phyloP scores from a whole-genome alignment of 805 yeast genomes.

The Lachancea thermotolerans region DNA sequence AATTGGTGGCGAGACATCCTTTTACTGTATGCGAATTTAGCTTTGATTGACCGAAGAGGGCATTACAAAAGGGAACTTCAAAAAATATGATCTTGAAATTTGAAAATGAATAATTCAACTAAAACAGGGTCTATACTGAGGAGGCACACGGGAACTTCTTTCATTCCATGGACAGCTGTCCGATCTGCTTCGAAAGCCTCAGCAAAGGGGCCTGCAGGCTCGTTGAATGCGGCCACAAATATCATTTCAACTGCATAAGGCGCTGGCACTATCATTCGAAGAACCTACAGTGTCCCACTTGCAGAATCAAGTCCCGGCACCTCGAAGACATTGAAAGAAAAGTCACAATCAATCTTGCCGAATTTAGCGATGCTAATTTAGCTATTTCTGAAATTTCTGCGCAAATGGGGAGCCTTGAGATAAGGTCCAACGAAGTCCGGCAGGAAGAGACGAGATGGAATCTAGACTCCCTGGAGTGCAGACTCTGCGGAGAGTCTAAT shows the following conservation, averaged over 20 bases:
- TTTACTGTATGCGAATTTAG: not conserved
- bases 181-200: slow-evolving; percentile 51
- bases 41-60: not conserved
- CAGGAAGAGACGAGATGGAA: slow-evolving; percentile 1
- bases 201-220: slow-evolving; percentile 23
- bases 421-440: not conserved
- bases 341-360: slow-evolving; percentile 4
- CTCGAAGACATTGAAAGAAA: slow-evolving; percentile 10
- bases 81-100: not conserved
- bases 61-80: not conserved
- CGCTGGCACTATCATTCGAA: slow-evolving; percentile 40
- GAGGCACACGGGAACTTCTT: not conserved
- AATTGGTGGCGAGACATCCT: slow-evolving; percentile 84
- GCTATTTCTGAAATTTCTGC: not conserved
- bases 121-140: not conserved
- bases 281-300: slow-evolving; percentile 27
- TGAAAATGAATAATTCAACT: not conserved
- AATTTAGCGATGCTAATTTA: not conserved
- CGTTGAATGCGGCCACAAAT: slow-evolving; percentile 47
- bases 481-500: slow-evolving; percentile 18
- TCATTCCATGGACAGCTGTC: slow-evolving; percentile 33
- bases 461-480: slow-evolving; percentile 9
- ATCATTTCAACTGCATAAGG: slow-evolving; percentile 50
- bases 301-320: slow-evolving; percentile 17
- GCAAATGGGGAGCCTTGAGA: not conserved